Evolutionary conservation across 176 grass and related monocot genomes (phyloP).

Genomic region (Cenchrus americanus): DNA sequence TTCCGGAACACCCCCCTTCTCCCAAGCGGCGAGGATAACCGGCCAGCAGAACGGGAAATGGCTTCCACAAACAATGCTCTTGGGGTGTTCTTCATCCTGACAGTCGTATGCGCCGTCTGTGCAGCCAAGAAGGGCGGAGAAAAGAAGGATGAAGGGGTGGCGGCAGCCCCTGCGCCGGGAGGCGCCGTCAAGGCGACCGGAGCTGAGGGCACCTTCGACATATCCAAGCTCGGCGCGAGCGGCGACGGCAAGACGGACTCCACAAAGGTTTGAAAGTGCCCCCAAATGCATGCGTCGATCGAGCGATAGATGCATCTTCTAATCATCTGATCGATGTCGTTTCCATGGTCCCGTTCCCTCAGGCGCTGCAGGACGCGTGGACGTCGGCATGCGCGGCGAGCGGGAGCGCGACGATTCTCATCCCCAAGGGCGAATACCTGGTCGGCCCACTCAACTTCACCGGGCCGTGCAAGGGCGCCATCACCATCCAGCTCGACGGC

Average conservation of each 20-base stretch:
- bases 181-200: neutral
- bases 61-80: constrained; percentile 12
- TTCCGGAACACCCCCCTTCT: neutral
- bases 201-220: constrained; percentile 23
- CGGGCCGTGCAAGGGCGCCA: constrained; percentile 55
- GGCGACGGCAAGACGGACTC: constrained; percentile 56
- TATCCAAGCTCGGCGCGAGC: constrained; percentile 45
- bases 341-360: neutral
- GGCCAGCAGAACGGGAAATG: constrained; percentile 9
- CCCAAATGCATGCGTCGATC: neutral
- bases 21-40: neutral
- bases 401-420: constrained; percentile 42
- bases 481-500: constrained; percentile 55
- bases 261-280: constrained; percentile 30
- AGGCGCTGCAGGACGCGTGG: constrained; percentile 60
- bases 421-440: constrained; percentile 45
- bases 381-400: constrained; percentile 27
- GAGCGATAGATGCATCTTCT: too few species aligned
- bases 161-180: neutral
- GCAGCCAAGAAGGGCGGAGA: too few species aligned
- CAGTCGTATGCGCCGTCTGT: neutral
- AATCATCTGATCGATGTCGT: too few species aligned
- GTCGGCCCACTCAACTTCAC: constrained; percentile 42
- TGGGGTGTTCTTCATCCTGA: constrained; percentile 21
- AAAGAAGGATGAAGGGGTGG: too few species aligned